Conservation (phyloP, 2,329 filamentous ascomycete genomes). For the Geosmithia morbida region DNA sequence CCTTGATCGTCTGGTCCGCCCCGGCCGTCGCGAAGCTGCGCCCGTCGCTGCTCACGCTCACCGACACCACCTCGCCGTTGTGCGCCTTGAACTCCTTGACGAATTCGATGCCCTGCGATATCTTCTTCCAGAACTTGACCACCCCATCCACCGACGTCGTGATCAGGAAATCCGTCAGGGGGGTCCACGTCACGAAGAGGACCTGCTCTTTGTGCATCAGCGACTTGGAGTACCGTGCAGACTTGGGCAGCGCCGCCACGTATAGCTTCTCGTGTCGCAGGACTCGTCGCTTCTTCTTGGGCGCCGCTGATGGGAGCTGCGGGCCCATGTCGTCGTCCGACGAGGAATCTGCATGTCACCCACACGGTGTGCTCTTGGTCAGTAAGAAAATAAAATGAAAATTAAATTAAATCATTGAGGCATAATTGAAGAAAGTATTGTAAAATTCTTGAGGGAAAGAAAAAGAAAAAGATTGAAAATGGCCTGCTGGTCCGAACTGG, state of each 20-base stretch:
- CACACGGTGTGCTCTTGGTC: too few species aligned
- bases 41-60: conserved; percentile 79
- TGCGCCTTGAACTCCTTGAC: conserved; percentile 97
- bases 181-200: conserved; percentile 76
- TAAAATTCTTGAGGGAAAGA: too few species aligned
- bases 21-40: conserved; percentile 88
- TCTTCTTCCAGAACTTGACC: conserved; percentile 99
- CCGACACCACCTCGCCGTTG: conserved; percentile 66
- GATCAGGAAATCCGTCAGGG: conserved; percentile 85
- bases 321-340: conserved; percentile 90
- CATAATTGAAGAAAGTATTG: too few species aligned
- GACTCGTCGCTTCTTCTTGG: conserved; percentile 81
- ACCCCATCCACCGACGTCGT: conserved; percentile 90
- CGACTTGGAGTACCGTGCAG: conserved; percentile 78
- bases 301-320: conserved; percentile 66
- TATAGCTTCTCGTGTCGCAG: conserved; percentile 94
- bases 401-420: too few species aligned
- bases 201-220: conserved; percentile 98
- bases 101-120: conserved; percentile 80
- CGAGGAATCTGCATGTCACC: conserved; percentile 26
- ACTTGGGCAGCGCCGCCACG: conserved; percentile 72
- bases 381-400: too few species aligned
- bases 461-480: too few species aligned
- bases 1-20: conserved; percentile 62
- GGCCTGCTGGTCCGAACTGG: background rate